Evolutionary conservation across 345 rosid genomes (phyloP).

Genomic region (Arabidopsis thaliana): TAIR10.1 NC_003070.9:12169501-12170000

Average conservation of each 20-base stretch:
- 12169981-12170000: constrained; percentile 75
- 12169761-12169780: neutral
- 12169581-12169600: constrained; percentile 37
- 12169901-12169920: constrained; percentile 54
- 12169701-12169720: constrained; percentile 61
- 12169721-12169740: constrained; percentile 56
- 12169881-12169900: constrained; percentile 24
- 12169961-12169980: constrained; percentile 49
- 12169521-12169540: neutral
- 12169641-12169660: constrained; percentile 4
- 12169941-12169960: constrained; percentile 62
- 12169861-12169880: constrained; percentile 50
- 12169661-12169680: constrained; percentile 71
- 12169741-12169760: neutral
- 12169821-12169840: constrained; percentile 77
- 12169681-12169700: constrained; percentile 61
- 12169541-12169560: neutral
- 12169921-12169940: constrained; percentile 89
- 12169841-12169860: constrained; percentile 64
- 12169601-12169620: constrained; percentile 65
- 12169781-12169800: constrained; percentile 42
- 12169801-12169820: constrained; percentile 50
- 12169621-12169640: constrained; percentile 63
- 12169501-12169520: neutral
- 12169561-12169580: neutral